Percentiles rank a stretch among this genome's conserved stretches.
phyloP scores from a whole-genome alignment of 805 yeast species.

The Deakozyma indianensis region DNA sequence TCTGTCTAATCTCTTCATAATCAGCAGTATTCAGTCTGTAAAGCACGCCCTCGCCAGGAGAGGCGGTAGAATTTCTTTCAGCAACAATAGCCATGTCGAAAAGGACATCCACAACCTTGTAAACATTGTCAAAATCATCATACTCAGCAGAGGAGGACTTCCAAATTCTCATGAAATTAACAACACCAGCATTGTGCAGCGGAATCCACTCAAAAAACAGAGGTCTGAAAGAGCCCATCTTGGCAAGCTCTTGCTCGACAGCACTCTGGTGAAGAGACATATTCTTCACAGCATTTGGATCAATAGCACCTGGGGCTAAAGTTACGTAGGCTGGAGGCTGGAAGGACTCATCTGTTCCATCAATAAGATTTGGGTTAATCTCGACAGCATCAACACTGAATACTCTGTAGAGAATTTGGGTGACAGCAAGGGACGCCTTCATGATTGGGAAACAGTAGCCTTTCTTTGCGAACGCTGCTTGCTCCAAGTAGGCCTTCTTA shows the following conservation, averaged over 20 bases:
- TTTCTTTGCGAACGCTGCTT: conserved; percentile 11
- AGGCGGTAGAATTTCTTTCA: conserved; percentile 9
- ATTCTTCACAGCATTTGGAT: background rate
- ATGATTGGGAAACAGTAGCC: conserved; percentile 12
- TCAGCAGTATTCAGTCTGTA: conserved; percentile 28
- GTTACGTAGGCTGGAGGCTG: conserved; percentile 9
- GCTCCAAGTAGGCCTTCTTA: conserved; percentile 12
- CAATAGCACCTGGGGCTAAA: background rate
- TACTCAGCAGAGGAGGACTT: conserved; percentile 40
- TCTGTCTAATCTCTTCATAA: conserved; percentile 36
- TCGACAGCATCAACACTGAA: conserved; percentile 7
- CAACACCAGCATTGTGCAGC: conserved; percentile 42
- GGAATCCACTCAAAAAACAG: conserved; percentile 30
- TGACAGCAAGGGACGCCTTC: conserved; percentile 12
- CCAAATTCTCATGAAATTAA: conserved; percentile 49
- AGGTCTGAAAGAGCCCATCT: conserved; percentile 11
- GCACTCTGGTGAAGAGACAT: conserved; percentile 4
- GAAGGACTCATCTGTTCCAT: conserved; percentile 7
- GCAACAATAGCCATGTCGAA: conserved; percentile 13
- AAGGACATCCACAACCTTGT: conserved; percentile 29
- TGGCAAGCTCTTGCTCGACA: conserved; percentile 7
- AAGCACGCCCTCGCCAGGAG: conserved; percentile 30
- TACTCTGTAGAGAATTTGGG: conserved; percentile 9
- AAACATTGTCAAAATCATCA: conserved; percentile 38
- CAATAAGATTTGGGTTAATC: conserved; percentile 3